Conservation (phyloP, 176 grass and related monocot species). For the Dendrocalamus sinicus region DNA sequence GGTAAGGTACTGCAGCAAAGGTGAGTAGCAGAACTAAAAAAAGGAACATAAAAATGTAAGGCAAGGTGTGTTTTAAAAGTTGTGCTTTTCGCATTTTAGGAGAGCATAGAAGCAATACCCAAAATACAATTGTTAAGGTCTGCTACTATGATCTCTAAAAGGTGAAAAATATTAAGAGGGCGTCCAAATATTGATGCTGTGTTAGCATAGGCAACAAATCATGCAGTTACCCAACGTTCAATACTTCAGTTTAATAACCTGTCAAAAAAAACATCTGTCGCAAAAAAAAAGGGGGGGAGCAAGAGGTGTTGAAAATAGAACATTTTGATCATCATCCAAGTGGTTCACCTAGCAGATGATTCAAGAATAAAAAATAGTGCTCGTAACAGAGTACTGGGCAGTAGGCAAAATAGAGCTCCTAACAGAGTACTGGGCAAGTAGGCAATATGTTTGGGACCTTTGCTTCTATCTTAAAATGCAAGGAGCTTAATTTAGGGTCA, state of each 20-base stretch:
- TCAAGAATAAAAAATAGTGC: background rate
- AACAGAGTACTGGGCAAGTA: background rate
- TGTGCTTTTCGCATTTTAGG: background rate
- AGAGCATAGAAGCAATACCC: background rate
- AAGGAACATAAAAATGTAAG: background rate
- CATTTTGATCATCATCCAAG: conserved; percentile 1
- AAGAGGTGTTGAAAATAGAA: conserved; percentile 6
- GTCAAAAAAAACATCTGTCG: background rate
- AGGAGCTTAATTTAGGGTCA: background rate
- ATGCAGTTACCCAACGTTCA: background rate
- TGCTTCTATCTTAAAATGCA: conserved; percentile 15
- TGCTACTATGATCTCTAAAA: background rate
- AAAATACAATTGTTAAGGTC: background rate
- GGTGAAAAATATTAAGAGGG: background rate
- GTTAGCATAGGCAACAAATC: conserved; percentile 1
- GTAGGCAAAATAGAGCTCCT: background rate
- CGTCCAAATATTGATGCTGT: background rate
- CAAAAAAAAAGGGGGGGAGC: background rate
- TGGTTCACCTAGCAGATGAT: background rate
- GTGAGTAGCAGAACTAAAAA: background rate
- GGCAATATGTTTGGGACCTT: conserved; percentile 5
- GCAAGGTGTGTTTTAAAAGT: background rate
- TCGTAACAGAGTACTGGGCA: background rate
- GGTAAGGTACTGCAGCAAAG: background rate
- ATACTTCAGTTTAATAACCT: background rate